A percentile compares a stretch with the other conserved stretches of the same genome.
Evolutionary conservation across 352 stramenopile species (phyloP).

Genomic region (Phytophthora hybrid): DNA sequence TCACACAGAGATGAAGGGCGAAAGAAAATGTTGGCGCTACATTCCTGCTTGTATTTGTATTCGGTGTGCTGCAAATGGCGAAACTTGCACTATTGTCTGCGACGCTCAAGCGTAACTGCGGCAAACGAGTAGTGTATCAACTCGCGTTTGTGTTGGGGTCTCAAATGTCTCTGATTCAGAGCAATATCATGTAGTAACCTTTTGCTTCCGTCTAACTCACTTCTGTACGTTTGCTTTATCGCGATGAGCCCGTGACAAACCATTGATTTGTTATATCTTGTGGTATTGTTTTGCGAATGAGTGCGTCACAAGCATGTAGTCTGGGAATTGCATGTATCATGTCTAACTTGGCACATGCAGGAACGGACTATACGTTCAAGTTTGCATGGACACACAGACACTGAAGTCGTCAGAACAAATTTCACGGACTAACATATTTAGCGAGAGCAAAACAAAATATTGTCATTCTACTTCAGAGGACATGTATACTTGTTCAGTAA

Average conservation of each 20-base stretch:
- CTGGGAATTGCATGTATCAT: background rate
- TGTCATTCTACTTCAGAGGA: too few species aligned
- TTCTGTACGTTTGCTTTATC: background rate
- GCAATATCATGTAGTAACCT: background rate
- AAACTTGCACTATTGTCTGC: background rate
- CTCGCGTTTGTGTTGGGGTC: background rate
- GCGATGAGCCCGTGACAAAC: too few species aligned
- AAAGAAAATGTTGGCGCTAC: background rate
- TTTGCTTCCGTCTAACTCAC: background rate
- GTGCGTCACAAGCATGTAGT: slow-evolving; percentile 1
- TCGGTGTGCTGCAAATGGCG: background rate
- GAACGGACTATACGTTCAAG: slow-evolving; percentile 19
- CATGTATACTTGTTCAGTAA: too few species aligned
- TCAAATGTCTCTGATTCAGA: background rate
- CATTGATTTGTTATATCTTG: too few species aligned
- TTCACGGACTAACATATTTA: too few species aligned
- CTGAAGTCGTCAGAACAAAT: background rate
- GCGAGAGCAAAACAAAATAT: too few species aligned
- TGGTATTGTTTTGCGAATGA: slow-evolving; percentile 31
- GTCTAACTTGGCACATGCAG: background rate
- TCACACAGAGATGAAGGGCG: background rate
- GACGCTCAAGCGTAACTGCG: background rate
- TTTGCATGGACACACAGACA: slow-evolving; percentile 9
- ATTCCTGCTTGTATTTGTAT: background rate
- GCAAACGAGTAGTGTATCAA: background rate